Conservation (phyloP, 1,139 yeast species). For the Diutina siamensis region DNA sequence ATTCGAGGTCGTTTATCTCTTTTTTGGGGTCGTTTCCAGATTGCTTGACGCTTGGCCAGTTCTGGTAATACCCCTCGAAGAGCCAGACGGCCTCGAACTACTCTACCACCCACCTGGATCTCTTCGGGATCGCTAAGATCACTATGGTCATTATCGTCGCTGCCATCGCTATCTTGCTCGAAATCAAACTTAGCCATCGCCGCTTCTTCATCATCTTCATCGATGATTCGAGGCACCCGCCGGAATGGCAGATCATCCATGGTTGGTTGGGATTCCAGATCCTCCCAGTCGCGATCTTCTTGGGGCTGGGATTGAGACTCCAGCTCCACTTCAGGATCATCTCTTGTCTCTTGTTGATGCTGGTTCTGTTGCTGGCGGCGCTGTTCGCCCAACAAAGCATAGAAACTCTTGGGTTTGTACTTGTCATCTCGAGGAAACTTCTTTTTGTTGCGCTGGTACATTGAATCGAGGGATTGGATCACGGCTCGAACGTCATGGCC, state of each 20-base stretch:
- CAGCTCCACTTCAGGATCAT: slow-evolving; percentile 7
- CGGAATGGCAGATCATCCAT: neutral
- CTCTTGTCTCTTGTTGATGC: neutral
- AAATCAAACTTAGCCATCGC: neutral
- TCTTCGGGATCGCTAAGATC: neutral
- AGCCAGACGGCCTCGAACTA: slow-evolving; percentile 19
- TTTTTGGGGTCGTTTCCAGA: slow-evolving; percentile 12
- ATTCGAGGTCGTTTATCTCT: slow-evolving; percentile 8
- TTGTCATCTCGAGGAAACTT: slow-evolving; percentile 30
- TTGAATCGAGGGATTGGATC: slow-evolving; percentile 24
- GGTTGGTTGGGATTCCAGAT: neutral
- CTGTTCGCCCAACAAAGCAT: slow-evolving; percentile 20
- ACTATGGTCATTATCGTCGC: slow-evolving; percentile 9
- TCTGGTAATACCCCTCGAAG: slow-evolving; percentile 29
- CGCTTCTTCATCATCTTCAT: slow-evolving; percentile 11
- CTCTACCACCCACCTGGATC: slow-evolving; percentile 22
- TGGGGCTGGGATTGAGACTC: neutral
- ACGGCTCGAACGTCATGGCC: slow-evolving; percentile 24
- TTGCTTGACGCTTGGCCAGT: slow-evolving; percentile 22
- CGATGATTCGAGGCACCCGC: slow-evolving; percentile 6
- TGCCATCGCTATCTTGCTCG: neutral
- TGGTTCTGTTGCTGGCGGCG: neutral
- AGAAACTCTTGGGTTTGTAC: slow-evolving; percentile 28
- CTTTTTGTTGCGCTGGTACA: slow-evolving; percentile 22
- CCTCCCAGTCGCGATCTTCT: neutral